Percentiles rank a stretch among this genome's conserved stretches.
phyloP scores from a whole-genome alignment of 75 land plant genomes.

The Pinus taeda region DNA sequence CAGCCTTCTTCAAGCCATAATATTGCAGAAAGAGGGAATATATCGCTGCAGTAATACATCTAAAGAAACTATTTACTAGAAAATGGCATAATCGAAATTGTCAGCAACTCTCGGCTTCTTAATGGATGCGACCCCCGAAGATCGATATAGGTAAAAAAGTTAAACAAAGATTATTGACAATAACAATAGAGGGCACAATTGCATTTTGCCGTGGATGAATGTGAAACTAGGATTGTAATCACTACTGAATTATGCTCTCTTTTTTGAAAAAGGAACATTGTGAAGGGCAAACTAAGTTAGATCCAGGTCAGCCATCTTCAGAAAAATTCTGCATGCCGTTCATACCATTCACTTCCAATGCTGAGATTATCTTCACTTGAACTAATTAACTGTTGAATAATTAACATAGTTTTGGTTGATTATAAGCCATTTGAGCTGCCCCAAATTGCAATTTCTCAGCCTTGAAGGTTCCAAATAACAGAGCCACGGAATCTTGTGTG shows the following conservation, averaged over 20 bases:
- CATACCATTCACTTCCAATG: not conserved
- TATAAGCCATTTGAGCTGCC: not conserved
- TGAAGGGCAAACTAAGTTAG: not conserved
- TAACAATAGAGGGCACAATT: not conserved
- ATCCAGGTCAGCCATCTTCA: not conserved
- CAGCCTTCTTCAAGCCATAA: not conserved
- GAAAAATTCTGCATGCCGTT: not conserved
- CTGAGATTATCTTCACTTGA: not conserved
- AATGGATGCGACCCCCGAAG: not conserved
- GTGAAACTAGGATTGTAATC: not conserved
- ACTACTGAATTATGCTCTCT: not conserved
- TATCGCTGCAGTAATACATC: not conserved
- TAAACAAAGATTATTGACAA: not conserved
- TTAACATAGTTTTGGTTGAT: not conserved
- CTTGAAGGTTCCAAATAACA: not conserved
- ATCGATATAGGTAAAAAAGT: not conserved
- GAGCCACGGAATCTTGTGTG: not conserved
- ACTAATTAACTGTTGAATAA: not conserved
- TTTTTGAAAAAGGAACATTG: not conserved
- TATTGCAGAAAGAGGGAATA: not conserved
- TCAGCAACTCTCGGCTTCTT: constrained; percentile 1
- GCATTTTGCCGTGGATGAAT: too few species aligned
- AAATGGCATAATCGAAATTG: not conserved
- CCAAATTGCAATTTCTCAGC: not conserved
- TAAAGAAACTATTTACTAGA: not conserved